These are phyloP conservation scores for Aechmea fasciata DNA, from an alignment of 176 grass and related monocot genomes.

Conservation along the genomic window DNA sequence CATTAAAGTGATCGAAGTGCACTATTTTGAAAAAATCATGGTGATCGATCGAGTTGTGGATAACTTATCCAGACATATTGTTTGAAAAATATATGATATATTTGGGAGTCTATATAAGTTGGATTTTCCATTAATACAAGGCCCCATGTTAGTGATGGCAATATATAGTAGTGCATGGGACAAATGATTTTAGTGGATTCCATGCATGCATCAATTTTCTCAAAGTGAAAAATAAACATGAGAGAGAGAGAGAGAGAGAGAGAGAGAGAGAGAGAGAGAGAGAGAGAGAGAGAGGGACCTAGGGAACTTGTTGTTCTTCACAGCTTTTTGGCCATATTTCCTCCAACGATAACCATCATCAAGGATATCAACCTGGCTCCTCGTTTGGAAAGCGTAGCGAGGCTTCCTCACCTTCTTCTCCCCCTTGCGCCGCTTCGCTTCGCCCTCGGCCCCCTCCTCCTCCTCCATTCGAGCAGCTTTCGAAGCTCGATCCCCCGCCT, in stretches of 20 bases:
- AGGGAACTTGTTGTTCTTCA: slow-evolving; percentile 82
- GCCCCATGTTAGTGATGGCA: too few species aligned
- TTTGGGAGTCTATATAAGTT: too few species aligned
- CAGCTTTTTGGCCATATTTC: slow-evolving; percentile 91
- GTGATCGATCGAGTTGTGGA: too few species aligned
- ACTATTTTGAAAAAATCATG: too few species aligned
- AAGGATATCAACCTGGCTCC: slow-evolving; percentile 86
- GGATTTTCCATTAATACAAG: too few species aligned
- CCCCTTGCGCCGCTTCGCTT: slow-evolving; percentile 8
- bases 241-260: neutral
- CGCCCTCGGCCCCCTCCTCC: neutral
- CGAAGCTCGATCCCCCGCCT: slow-evolving; percentile 16
- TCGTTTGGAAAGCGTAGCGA: slow-evolving; percentile 70
- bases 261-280: neutral
- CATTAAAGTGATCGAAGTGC: too few species aligned
- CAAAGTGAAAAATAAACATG: neutral
- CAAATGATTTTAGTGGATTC: too few species aligned
- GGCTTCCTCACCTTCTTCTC: slow-evolving; percentile 62
- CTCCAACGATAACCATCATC: slow-evolving; percentile 93
- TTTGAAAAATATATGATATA: too few species aligned
- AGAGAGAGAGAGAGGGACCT: slow-evolving; percentile 23
- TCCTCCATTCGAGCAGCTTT: slow-evolving; percentile 14
- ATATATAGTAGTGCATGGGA: too few species aligned
- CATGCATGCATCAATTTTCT: too few species aligned
- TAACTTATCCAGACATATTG: too few species aligned